Base-by-base conservation (phyloP, 441 rosid genomes). In the Erysimum pusillum region DNA sequence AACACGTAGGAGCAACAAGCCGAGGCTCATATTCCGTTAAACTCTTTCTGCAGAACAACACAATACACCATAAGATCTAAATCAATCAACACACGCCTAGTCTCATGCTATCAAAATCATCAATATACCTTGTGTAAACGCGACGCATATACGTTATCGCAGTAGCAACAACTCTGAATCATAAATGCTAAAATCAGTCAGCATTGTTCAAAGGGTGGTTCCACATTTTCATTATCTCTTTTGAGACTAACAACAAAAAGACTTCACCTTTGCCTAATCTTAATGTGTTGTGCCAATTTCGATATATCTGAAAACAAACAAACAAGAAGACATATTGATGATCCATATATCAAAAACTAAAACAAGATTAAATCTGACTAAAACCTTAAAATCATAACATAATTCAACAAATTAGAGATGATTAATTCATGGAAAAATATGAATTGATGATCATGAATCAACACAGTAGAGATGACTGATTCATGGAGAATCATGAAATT, bases 141-240 rank as follows among this genome's bases (percentile, higher is more conserved):
- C 97, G 96, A 80, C 99, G 90, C 99, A 93, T 95, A 69, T 91
- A 95, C 17, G 98, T 83, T 67, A 91, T 76, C 31, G 98, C 97
- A 63, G 99, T 91, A 57, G 98, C 97, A 15, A 95, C 87, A 63
- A 92, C 97, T 89, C 98, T 95, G 93, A 80, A 88, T 53, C 74
- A 65, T 56, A 68, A 28, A 28, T 44, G 32, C 7, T 12, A 9
- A 60, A 22, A 66, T 52, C 62, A 28, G 31, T 69, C 51, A 56
- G 69, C 81, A 73, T 52, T 73, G 65, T 60, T 6, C 34, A 64
- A 58, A 44, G 5, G 8, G 10, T 68, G 18, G n/a, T 25, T 6
- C 22, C 17, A 32, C 31, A 64, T 57, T 48, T 28, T 49, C 35
- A 31, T 31, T 28, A 39, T 7, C 48, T 64, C 38, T 31, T 32